Conservation (phyloP, 805 yeast genomes). For the Soucietia sequanensis region DNA sequence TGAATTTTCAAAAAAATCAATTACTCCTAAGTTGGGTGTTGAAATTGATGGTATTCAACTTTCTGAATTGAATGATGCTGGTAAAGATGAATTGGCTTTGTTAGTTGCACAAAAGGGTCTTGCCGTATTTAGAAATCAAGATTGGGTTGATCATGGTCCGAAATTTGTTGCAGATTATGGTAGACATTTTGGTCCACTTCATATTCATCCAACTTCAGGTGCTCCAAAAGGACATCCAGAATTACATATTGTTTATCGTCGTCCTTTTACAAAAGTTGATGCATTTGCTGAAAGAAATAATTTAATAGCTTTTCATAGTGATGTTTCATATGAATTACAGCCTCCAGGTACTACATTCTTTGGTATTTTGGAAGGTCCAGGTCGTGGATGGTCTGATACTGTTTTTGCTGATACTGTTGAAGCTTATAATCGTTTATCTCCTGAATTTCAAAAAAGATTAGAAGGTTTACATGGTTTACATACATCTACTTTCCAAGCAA, state of each 20-base stretch:
- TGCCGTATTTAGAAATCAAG: slow-evolving; percentile 64
- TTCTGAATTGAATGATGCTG: slow-evolving; percentile 49
- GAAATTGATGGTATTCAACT: slow-evolving; percentile 61
- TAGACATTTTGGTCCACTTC: slow-evolving; percentile 37
- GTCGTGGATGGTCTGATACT: slow-evolving; percentile 41
- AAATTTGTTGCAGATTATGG: slow-evolving; percentile 29
- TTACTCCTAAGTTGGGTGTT: slow-evolving; percentile 73
- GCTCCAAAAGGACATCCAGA: slow-evolving; percentile 32
- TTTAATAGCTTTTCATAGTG: slow-evolving; percentile 35
- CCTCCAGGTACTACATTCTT: slow-evolving; percentile 41
- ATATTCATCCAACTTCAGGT: slow-evolving; percentile 47
- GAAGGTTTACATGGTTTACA: slow-evolving; percentile 37
- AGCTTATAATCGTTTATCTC: slow-evolving; percentile 39
- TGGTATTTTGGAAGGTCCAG: slow-evolving; percentile 36
- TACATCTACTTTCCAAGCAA: slow-evolving; percentile 37
- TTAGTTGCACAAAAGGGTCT: slow-evolving; percentile 68
- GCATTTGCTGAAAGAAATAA: slow-evolving; percentile 20
- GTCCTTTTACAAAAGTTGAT: slow-evolving; percentile 14
- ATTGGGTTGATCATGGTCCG: slow-evolving; percentile 45
- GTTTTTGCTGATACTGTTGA: slow-evolving; percentile 38
- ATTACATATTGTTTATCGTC: slow-evolving; percentile 27
- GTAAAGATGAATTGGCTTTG: slow-evolving; percentile 66
- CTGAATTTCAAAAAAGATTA: slow-evolving; percentile 32
- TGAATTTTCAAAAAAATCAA: slow-evolving; percentile 27
- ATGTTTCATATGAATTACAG: slow-evolving; percentile 40